Evolutionary conservation across 305 asterid species (phyloP).

Genomic region (Lippia alba): DNA sequence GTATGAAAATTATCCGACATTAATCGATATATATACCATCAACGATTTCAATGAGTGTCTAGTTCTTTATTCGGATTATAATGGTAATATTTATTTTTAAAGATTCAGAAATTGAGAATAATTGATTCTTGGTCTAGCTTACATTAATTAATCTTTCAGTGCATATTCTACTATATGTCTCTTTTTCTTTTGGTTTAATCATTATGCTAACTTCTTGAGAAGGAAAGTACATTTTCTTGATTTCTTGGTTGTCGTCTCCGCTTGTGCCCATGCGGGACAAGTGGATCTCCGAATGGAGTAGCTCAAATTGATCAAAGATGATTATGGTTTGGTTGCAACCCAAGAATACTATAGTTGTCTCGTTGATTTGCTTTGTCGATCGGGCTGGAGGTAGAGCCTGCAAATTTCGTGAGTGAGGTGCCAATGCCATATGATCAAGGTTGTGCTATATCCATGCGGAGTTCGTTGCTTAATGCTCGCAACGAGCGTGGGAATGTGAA

Average conservation of each 20-base stretch:
- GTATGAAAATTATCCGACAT: too few relatives aligned
- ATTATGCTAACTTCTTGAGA: too few relatives aligned
- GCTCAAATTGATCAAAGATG: conserved; percentile 66
- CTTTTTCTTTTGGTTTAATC: too few relatives aligned
- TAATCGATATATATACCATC: too few relatives aligned
- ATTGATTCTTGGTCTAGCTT: too few relatives aligned
- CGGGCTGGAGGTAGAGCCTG: conserved; percentile 88
- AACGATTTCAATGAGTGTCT: too few relatives aligned
- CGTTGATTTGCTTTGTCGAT: conserved; percentile 81
- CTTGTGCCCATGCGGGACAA: conserved; percentile 89
- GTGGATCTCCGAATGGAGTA: conserved; percentile 72
- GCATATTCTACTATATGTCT: too few relatives aligned
- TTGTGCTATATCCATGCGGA: conserved; percentile 70
- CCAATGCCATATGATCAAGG: conserved; percentile 54
- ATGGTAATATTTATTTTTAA: too few relatives aligned
- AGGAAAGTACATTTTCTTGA: too few relatives aligned
- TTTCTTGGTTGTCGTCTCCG: conserved; percentile 75
- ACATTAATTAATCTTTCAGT: too few relatives aligned
- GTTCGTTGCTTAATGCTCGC: conserved; percentile 84
- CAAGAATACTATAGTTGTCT: conserved; percentile 85
- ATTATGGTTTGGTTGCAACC: conserved; percentile 54
- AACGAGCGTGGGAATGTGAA: conserved; percentile 67
- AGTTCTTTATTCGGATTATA: too few relatives aligned
- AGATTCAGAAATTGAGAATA: too few relatives aligned
- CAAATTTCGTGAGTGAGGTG: conserved; percentile 50